Evolutionary conservation across 2,329 filamentous ascomycete species (phyloP).

Genomic region (Ceratocystis lukuohia): DNA sequence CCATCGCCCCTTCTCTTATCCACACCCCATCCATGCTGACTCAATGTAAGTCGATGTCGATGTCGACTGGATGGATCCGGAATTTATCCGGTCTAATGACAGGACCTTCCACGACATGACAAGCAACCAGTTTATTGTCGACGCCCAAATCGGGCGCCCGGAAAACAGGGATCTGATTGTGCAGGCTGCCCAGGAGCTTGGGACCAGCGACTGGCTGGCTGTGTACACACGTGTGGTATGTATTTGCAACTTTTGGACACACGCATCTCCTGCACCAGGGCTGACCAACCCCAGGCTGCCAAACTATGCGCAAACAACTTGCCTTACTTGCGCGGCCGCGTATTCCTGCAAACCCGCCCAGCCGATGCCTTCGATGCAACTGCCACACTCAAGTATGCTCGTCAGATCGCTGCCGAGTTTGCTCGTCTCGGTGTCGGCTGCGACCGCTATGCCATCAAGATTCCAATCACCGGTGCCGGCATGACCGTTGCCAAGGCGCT

Average conservation of each 20-base stretch:
- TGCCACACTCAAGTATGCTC: slow-evolving; percentile 34
- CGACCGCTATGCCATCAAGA: slow-evolving; percentile 39
- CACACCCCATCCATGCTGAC: not conserved
- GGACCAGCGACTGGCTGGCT: slow-evolving; percentile 34
- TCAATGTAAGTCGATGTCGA: slow-evolving; percentile 34
- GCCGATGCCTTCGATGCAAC: slow-evolving; percentile 34
- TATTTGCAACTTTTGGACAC: not conserved
- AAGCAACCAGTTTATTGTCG: slow-evolving; percentile 37
- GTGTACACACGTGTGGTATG: slow-evolving; percentile 34
- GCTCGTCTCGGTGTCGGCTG: slow-evolving; percentile 32
- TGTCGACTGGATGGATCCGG: slow-evolving; percentile 39
- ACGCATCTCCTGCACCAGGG: not conserved
- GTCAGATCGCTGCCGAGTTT: slow-evolving; percentile 35
- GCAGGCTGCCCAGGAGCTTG: slow-evolving; percentile 32
- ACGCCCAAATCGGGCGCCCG: slow-evolving; percentile 32
- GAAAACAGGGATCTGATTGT: slow-evolving; percentile 33
- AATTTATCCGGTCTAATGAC: slow-evolving; percentile 34
- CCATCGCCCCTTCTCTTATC: not conserved
- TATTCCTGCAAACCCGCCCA: slow-evolving; percentile 36
- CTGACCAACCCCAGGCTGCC: slow-evolving; percentile 27
- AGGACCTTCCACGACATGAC: slow-evolving; percentile 37
- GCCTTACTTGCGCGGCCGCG: slow-evolving; percentile 33
- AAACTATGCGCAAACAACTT: slow-evolving; percentile 36
- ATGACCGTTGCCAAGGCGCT: slow-evolving; percentile 34
- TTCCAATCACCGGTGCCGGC: slow-evolving; percentile 36